These are phyloP conservation scores for Boletus speciosus DNA, from an alignment of 768 basidiomycete genomes.

Conservation along the genomic window DNA sequence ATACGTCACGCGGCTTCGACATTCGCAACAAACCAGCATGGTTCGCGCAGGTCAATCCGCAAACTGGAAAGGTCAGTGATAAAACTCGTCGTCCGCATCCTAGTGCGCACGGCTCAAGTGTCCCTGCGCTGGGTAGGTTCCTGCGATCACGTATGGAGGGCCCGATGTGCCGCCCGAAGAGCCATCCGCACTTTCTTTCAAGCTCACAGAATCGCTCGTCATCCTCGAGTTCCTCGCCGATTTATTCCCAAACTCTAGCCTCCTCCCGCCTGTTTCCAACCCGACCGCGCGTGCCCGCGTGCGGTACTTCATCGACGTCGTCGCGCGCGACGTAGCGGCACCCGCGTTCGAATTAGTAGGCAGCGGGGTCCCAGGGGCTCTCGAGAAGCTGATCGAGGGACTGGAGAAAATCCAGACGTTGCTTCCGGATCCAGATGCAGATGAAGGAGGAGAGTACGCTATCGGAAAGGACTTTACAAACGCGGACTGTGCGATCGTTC, in stretches of 20 bases:
- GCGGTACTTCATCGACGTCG: slow-evolving; percentile 60
- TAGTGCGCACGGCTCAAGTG: not conserved
- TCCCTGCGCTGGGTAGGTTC: slow-evolving; percentile 36
- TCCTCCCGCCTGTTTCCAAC: slow-evolving; percentile 46
- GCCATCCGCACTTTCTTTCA: slow-evolving; percentile 55
- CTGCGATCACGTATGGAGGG: slow-evolving; percentile 59
- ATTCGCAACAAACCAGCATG: slow-evolving; percentile 62
- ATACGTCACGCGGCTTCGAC: slow-evolving; percentile 52
- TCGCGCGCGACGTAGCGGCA: slow-evolving; percentile 41
- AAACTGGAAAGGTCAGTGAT: slow-evolving; percentile 48
- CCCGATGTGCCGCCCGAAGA: slow-evolving; percentile 47
- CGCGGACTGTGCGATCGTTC: slow-evolving; percentile 57
- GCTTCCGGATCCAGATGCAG: slow-evolving; percentile 34
- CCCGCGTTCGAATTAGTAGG: slow-evolving; percentile 35
- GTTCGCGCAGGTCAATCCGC: slow-evolving; percentile 63
- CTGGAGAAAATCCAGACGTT: slow-evolving; percentile 5
- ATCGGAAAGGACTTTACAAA: slow-evolving; percentile 47
- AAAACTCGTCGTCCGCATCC: not conserved
- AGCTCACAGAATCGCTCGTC: slow-evolving; percentile 61
- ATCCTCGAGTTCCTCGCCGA: slow-evolving; percentile 67
- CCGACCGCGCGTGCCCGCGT: slow-evolving; percentile 53
- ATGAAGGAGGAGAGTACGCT: slow-evolving; percentile 38
- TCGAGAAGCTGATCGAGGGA: not conserved
- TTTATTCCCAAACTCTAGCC: slow-evolving; percentile 41
- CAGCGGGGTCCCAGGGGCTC: slow-evolving; percentile 3